phyloP scores from a whole-genome alignment of 768 basidiomycete genomes.

The Galerina marginata region DNA sequence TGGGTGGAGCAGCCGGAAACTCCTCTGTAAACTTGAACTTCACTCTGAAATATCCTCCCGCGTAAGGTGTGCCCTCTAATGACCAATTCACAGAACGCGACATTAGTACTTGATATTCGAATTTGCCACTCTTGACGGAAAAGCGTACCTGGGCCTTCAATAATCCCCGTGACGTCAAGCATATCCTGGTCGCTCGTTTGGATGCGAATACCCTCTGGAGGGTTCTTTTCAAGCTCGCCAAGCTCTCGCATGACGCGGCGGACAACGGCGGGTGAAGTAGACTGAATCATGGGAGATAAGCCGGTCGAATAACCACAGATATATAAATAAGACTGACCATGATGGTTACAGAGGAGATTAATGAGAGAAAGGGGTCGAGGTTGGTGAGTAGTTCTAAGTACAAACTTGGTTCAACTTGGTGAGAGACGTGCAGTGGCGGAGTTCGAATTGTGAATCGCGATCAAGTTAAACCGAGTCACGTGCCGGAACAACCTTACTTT shows the following conservation, averaged over 20 bases:
- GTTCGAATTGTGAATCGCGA: conserved; percentile 22
- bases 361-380: conserved; percentile 2
- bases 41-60: conserved; percentile 70
- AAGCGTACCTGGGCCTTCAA: conserved; percentile 85
- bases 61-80: conserved; percentile 67
- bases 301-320: not conserved
- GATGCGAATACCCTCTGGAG: conserved; percentile 92
- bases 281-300: conserved; percentile 29
- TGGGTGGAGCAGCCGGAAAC: conserved; percentile 92
- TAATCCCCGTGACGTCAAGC: conserved; percentile 84
- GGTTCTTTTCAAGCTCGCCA: conserved; percentile 76
- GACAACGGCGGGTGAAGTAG: conserved; percentile 61
- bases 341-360: conserved; percentile 5
- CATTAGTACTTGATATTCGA: conserved; percentile 19
- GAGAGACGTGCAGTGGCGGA: conserved; percentile 23
- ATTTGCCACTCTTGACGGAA: conserved; percentile 4
- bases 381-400: not conserved
- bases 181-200: conserved; percentile 88
- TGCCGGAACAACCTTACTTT: conserved; percentile 2
- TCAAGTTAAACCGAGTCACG: conserved; percentile 22
- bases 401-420: conserved; percentile 23
- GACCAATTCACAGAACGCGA: conserved; percentile 23
- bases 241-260: conserved; percentile 91
- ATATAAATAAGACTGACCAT: conserved; percentile 17
- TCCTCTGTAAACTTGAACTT: conserved; percentile 92